phyloP scores from a whole-genome alignment of 177 flowering plant genomes.

The Telopea speciosissima region DNA sequence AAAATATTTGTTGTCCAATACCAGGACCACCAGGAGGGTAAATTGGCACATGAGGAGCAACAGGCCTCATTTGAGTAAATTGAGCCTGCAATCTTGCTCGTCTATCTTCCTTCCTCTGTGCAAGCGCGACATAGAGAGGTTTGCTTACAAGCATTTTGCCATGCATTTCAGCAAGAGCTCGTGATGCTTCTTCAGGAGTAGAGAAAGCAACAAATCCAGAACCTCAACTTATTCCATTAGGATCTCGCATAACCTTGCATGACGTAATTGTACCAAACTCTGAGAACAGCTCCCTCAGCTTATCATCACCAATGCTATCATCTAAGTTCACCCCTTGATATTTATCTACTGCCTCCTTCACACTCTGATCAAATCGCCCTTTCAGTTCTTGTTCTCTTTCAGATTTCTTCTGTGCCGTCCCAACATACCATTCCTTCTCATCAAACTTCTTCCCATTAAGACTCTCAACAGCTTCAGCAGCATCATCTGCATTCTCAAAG shows the following conservation, averaged over 20 bases:
- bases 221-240: conserved; percentile 72
- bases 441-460: conserved; percentile 69
- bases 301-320: conserved; percentile 70
- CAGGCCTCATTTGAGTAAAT: conserved; percentile 83
- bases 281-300: conserved; percentile 61
- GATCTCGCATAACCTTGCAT: conserved; percentile 93
- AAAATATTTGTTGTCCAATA: conserved; percentile 77
- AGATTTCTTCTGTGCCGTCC: conserved; percentile 84
- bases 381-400: conserved; percentile 78
- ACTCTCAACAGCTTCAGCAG: conserved; percentile 78
- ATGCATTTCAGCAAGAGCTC: conserved; percentile 80
- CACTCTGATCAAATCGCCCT: conserved; percentile 59
- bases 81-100: conserved; percentile 79
- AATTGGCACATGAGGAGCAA: conserved; percentile 85
- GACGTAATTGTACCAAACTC: conserved; percentile 77
- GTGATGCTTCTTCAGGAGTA: conserved; percentile 77
- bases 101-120: conserved; percentile 85
- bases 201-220: conserved; percentile 93
- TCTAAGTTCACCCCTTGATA: conserved; percentile 71
- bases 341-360: conserved; percentile 64
- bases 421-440: conserved; percentile 86
- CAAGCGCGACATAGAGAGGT: conserved; percentile 91
- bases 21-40: conserved; percentile 86
- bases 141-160: conserved; percentile 78
- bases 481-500: conserved; percentile 80